Base-by-base conservation (phyloP, 2,329 filamentous ascomycete species). In the Diplodia corticola region DNA sequence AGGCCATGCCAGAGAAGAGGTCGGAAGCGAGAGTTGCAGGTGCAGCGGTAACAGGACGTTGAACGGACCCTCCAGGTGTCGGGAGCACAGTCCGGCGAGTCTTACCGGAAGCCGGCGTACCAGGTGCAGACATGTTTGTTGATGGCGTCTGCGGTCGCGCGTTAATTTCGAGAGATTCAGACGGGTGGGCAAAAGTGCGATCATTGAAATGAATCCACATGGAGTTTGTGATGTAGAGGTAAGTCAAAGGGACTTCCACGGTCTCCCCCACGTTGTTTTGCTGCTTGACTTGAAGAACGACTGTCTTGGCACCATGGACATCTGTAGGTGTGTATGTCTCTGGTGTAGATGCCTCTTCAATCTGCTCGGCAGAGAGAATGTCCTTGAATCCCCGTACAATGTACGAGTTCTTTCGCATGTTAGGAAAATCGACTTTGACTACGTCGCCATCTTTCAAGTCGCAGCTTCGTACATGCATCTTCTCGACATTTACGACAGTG, bases 1-100 rank as follows among this genome's bases (percentile, higher is more conserved):
- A 97, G 0, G 87, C 88, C 93, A 97, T 97, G 49, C 89, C 88
- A 1, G 85, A 79, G 72, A 98, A 97, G 0, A 96, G 69, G 2
- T 81, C 80, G 20, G 71, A 73, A 3, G 53, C 70, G 70, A 59
- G 51, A 70, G 63, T 40, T 54, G 10, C 71, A 71, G 2, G 75
- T 75, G 73, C 70, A 5, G 75, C 72, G 40, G 76, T 75, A 4
- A 68, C 68, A 49, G 74, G 71, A 30, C 73, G 73, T 20, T 70
- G 69, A 12, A 71, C 71, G 3, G 70, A 69, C 20, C 73, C 68
- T n/a, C 37, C 35, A 26, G 40, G 59, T 37, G 28, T 63, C 17
- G 55, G 50, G 40, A 49, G 44, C 2, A 20, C n/a, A 20, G 30
- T 40, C 15, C 69, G 75, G 20, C 83, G 80, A 3, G 84, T 84